Evolutionary conservation across 371 early-diverging fungal species (phyloP).

Genomic region (Mucor plumbeus): DNA sequence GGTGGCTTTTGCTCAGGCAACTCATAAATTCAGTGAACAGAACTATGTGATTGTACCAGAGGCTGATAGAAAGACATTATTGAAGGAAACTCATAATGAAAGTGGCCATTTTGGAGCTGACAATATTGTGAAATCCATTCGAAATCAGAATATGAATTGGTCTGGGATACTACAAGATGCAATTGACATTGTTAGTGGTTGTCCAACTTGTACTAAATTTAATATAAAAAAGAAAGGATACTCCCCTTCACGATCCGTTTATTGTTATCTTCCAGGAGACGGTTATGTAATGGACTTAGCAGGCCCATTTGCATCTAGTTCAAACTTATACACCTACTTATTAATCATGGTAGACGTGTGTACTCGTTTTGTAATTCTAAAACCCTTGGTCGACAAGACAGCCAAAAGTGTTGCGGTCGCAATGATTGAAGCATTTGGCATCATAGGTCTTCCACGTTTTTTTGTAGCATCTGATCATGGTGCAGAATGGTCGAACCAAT

Average conservation of each 20-base stretch:
- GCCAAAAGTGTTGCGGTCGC: neutral
- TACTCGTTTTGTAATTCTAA: conserved; percentile 21
- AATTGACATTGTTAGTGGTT: neutral
- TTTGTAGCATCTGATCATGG: conserved; percentile 15
- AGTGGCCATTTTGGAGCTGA: conserved; percentile 27
- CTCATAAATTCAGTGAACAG: no score
- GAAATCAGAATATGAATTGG: conserved; percentile 20
- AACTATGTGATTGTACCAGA: neutral
- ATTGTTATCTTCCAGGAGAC: conserved; percentile 14
- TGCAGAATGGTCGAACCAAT: conserved; percentile 4
- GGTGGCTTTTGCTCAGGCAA: no score
- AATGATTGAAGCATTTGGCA: conserved; percentile 5
- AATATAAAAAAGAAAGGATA: conserved; percentile 21
- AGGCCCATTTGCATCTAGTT: conserved; percentile 13
- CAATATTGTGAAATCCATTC: conserved; percentile 9
- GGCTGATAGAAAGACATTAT: conserved; percentile 7
- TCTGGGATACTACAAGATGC: conserved; percentile 14
- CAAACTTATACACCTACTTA: neutral
- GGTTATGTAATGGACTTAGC: conserved; percentile 23
- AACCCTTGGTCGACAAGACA: conserved; percentile 22
- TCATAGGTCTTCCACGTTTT: neutral
- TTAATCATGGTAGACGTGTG: conserved; percentile 21
- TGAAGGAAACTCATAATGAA: conserved; percentile 13
- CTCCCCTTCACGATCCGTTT: conserved; percentile 9
- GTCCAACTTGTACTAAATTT: conserved; percentile 18